These are phyloP conservation scores for Coniferiporia weirii DNA, from an alignment of 1,284 basidiomycete genomes.

Conservation along the genomic window DNA sequence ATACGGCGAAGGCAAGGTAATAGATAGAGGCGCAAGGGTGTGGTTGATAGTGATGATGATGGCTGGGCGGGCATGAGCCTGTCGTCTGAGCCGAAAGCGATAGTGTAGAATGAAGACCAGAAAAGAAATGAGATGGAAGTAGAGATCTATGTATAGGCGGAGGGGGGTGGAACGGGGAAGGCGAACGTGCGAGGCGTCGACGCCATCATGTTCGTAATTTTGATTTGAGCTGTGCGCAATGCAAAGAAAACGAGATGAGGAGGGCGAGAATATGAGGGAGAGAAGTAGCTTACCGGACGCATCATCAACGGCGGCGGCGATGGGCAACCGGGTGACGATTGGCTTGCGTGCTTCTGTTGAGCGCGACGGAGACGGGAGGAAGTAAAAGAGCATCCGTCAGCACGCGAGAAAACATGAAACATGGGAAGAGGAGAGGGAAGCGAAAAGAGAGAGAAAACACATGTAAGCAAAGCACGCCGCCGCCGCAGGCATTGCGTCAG, in stretches of 20 bases:
- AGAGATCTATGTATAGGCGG: neutral
- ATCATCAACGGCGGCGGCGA: conserved; percentile 14
- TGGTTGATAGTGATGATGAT: neutral
- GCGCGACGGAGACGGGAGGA: neutral
- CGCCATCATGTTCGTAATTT: conserved; percentile 1
- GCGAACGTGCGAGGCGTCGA: neutral
- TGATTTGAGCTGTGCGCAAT: conserved; percentile 1
- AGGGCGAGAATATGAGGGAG: neutral
- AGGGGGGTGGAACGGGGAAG: neutral
- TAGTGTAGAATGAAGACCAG: too few relatives aligned
- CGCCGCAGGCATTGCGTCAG: neutral
- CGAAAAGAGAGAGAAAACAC: neutral
- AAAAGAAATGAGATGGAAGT: too few relatives aligned
- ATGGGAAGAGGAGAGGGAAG: neutral
- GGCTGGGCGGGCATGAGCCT: neutral
- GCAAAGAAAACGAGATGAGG: neutral
- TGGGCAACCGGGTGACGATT: neutral
- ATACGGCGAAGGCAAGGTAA: neutral
- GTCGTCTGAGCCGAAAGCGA: neutral
- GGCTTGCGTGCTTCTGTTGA: neutral
- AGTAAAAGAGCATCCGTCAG: neutral
- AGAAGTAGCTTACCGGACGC: conserved; percentile 8
- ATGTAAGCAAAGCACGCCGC: neutral
- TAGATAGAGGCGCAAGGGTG: neutral
- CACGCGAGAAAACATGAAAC: neutral